Evolutionary conservation across 1,284 basidiomycete species (phyloP), one percentile per base, ranked within the genome.

Genomic region (Irpex sp.): DNA sequence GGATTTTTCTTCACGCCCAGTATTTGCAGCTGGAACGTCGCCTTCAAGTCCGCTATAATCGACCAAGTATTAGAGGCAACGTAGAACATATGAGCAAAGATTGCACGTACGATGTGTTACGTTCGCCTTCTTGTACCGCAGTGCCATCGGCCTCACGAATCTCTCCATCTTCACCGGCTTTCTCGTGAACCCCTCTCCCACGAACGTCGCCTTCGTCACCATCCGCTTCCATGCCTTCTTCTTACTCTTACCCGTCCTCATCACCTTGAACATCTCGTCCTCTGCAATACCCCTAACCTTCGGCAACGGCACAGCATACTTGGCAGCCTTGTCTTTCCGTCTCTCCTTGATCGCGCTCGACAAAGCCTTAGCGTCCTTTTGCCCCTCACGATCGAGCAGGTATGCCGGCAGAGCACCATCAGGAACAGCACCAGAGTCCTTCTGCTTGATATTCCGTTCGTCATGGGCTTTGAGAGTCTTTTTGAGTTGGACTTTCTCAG

Each of bases 121-220:
- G 72, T 99, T 98, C 2, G 95, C 97, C 79, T 98, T 98, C 79
- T 96, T 98, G 81, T 95, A 96, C 61, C 97, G 90, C 71, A 99
- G 78, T 46, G 95, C 97, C 92, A 97, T 98, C 7, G 97, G 97
- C 64, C 97, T 85, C 63, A 99, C 90, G 77, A 99, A 99, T 56
- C 97, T 85, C 81, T 99, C 97, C 87, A 99, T 93, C 82, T 99
- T 99, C 63, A 98, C 96, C 0, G 97, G 97, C 77, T 99, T 99
- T 67, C 97, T 84, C 13, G 97, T 99, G 76, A 99, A 99, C 46
- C 94, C 92, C 77, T 98, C 96, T 8, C 97, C 97, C 51, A 99
- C 97, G 74, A 99, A 99, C 1, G 97, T 98, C 54, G 97, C 96
- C 79, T 99, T 99, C 68, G 96, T 98, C 67, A 99, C 94, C 97